Base-by-base conservation (phyloP, 2,329 filamentous ascomycete genomes). In the Ophiostoma sp. region DNA sequence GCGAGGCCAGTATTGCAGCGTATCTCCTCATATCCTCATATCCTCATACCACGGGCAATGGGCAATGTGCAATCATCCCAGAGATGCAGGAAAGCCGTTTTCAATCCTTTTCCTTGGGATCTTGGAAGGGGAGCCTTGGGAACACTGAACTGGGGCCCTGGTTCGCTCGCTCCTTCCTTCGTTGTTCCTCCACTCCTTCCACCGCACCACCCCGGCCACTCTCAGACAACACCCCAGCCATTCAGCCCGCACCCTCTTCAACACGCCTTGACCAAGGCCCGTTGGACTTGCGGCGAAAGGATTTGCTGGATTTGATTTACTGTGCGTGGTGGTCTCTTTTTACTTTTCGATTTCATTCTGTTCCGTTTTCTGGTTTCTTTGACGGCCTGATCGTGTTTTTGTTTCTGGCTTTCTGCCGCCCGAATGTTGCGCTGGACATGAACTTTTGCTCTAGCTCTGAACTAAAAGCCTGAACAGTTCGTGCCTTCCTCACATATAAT, bases 131-230 rank as follows among this genome's bases (percentile, higher is more conserved):
- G 59, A 25, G 31, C 22, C 61, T 66, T 50, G 25, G 7, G 39
- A 33, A 12, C 45, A 50, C 25, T 15, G 42, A 17, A 33, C 42
- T 50, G 9, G 59, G 42, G 25, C 31, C 64, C 64, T 69, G 64
- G 31, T 66, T n/a, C 31, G 36, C 39, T 72, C 57, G 39, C 19
- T 70, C 70, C 33, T 66, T 64, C 70, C 70, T 71, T 31, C 59
- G 25, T 66, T 42, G 6, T 76, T 81, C 80, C 80, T 79, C 79
- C 80, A 79, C 59, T 72, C 73, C 55, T 52, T 59, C 52, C 66
- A 59, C 68, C n/a, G 33, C 22, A 25, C 55, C 64, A 59, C 36
- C 50, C 52, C 17, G 33, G 25, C 33, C 68, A 45, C 68, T 39
- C 48, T 69, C 66, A 33, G 19, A 69, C 66, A 36, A 25, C 48